These are phyloP conservation scores for Aureobasidium zeae DNA, from an alignment of 2,329 filamentous ascomycete species.

Conservation along the genomic window DNA sequence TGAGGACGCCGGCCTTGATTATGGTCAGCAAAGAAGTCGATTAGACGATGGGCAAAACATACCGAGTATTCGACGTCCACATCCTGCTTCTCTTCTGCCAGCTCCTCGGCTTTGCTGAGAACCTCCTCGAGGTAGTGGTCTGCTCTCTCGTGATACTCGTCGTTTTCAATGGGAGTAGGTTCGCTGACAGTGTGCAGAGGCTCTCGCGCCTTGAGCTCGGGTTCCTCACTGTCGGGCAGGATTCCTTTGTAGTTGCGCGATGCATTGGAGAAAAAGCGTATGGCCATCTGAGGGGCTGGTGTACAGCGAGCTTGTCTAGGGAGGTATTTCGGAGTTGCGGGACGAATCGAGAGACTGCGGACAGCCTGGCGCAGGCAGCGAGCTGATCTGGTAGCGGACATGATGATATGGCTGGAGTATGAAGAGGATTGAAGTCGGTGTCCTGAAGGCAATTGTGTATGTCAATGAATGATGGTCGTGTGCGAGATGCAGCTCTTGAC, in stretches of 20 bases:
- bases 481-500: too few species aligned
- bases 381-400: slow-evolving; percentile 22
- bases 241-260: slow-evolving; percentile 25
- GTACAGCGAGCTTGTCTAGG: slow-evolving; percentile 7
- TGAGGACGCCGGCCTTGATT: slow-evolving; percentile 72
- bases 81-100: slow-evolving; percentile 63
- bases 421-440: neutral
- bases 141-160: slow-evolving; percentile 67
- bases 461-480: too few species aligned
- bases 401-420: slow-evolving; percentile 1
- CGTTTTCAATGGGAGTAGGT: slow-evolving; percentile 57
- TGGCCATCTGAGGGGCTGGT: slow-evolving; percentile 15
- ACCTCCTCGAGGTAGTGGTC: slow-evolving; percentile 63
- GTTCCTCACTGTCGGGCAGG: slow-evolving; percentile 35
- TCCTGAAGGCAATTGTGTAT: too few species aligned
- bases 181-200: slow-evolving; percentile 34
- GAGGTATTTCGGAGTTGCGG: slow-evolving; percentile 8
- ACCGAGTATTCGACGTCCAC: slow-evolving; percentile 87
- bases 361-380: slow-evolving; percentile 21
- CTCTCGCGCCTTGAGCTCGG: slow-evolving; percentile 32
- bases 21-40: slow-evolving; percentile 12
- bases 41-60: slow-evolving; percentile 19
- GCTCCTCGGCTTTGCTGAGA: slow-evolving; percentile 54
- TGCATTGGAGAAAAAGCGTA: slow-evolving; percentile 11
- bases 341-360: slow-evolving; percentile 18